These are phyloP conservation scores for Paramecium bursaria DNA, from an alignment of 73 alveolate genomes.

Conservation along the genomic window DNA sequence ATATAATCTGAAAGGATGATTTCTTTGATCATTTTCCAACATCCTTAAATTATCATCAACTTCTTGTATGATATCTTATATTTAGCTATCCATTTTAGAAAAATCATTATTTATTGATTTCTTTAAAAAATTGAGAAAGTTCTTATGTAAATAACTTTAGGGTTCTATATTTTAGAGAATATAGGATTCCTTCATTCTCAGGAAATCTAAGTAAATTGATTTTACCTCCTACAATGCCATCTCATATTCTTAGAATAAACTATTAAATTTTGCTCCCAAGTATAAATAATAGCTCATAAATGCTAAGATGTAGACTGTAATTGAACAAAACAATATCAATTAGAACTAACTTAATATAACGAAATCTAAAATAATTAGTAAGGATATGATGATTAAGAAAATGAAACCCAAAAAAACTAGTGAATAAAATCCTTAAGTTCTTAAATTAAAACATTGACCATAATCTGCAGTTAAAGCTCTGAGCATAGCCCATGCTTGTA, in stretches of 20 bases:
- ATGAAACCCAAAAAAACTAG: conserved; percentile 39
- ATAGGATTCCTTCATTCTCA: conserved; percentile 43
- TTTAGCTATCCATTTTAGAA: conserved; percentile 1
- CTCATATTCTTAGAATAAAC: conserved; percentile 1
- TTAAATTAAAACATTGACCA: conserved; percentile 44
- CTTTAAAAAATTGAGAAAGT: neutral
- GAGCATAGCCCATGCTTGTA: conserved; percentile 54
- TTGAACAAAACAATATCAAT: conserved; percentile 5
- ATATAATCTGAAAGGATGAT: conserved; percentile 43
- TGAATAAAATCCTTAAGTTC: conserved; percentile 62
- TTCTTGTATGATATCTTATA: conserved; percentile 18
- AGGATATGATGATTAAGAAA: neutral
- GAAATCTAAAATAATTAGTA: conserved; percentile 2
- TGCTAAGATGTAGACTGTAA: neutral
- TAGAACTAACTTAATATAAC: neutral
- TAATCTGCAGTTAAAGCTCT: conserved; percentile 48
- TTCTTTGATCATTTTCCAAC: conserved; percentile 35
- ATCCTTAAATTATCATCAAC: conserved; percentile 43
- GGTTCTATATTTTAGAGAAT: conserved; percentile 37
- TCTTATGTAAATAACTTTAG: conserved; percentile 35
- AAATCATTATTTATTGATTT: neutral
- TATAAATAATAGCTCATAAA: conserved; percentile 21
- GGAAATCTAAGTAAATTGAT: conserved; percentile 29
- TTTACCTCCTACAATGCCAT: conserved; percentile 32
- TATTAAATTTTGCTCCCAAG: conserved; percentile 38